Evolutionary conservation across 352 stramenopile species (phyloP).

Genomic region (Phytophthora colocasiae): DNA sequence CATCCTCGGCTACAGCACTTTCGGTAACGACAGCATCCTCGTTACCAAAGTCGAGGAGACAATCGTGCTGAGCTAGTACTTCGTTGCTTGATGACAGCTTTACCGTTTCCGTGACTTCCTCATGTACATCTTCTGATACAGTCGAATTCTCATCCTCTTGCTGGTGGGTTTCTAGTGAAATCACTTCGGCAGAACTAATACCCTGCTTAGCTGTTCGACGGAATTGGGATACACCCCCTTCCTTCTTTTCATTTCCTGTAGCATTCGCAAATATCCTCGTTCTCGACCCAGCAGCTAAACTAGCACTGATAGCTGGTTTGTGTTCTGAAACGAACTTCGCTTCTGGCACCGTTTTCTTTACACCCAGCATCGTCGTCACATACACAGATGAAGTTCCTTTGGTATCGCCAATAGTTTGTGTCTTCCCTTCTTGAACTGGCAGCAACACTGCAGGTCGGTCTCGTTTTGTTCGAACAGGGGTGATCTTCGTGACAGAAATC

Average conservation of each 20-base stretch:
- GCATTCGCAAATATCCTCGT: neutral
- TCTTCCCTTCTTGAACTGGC: neutral
- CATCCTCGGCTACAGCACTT: neutral
- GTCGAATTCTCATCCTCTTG: neutral
- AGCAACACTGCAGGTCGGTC: neutral
- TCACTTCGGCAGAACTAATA: neutral
- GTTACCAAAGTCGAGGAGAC: neutral
- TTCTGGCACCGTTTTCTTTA: neutral
- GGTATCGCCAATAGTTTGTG: neutral
- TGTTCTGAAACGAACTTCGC: neutral
- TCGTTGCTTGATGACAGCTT: neutral
- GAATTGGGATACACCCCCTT: neutral
- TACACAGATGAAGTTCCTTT: neutral
- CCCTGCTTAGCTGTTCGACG: neutral
- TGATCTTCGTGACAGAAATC: neutral
- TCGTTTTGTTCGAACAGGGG: neutral
- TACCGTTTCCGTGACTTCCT: neutral
- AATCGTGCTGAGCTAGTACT: neutral
- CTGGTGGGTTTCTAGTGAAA: neutral
- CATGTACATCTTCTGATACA: neutral
- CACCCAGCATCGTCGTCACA: neutral
- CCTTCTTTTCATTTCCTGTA: neutral
- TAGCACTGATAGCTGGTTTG: constrained; percentile 10
- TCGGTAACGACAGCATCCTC: neutral
- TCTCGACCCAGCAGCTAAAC: neutral